Percentiles rank a stretch among this genome's conserved stretches.
Conservation (phyloP, 2,329 filamentous ascomycete species). For the Elsinoe batatas region DNA sequence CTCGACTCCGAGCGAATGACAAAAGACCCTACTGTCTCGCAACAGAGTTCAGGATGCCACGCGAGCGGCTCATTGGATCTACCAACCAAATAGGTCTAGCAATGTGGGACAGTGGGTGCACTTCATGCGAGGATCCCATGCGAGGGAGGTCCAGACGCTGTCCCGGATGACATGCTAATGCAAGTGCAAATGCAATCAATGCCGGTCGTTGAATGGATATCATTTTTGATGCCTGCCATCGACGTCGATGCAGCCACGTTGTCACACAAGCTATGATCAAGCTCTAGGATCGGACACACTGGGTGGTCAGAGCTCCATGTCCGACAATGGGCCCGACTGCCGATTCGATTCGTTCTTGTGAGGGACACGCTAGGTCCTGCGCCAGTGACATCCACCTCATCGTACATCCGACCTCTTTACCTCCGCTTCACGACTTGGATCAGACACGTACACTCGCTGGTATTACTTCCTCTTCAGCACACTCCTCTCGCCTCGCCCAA, state of each 20-base stretch:
- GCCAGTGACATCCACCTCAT: neutral
- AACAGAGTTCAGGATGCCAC: slow-evolving; percentile 6
- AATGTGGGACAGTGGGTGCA: neutral
- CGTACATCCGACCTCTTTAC: neutral
- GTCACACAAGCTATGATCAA: slow-evolving; percentile 1
- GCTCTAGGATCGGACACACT: slow-evolving; percentile 5
- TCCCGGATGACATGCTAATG: neutral
- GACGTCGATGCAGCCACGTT: neutral
- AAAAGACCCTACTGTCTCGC: neutral
- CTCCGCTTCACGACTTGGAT: slow-evolving; percentile 13
- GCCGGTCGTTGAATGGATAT: neutral
- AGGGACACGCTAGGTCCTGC: too few species aligned
- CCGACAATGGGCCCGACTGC: too few species aligned
- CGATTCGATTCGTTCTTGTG: neutral
- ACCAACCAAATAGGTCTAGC: neutral
- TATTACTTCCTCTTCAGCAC: neutral
- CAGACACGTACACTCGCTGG: neutral
- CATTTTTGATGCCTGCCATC: neutral
- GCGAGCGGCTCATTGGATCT: slow-evolving; percentile 7
- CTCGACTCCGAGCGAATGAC: neutral
- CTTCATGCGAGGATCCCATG: neutral
- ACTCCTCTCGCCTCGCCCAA: neutral
- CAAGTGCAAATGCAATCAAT: neutral
- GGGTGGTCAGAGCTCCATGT: too few species aligned
- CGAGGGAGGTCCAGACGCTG: neutral